Base-by-base conservation (phyloP, 202 grass and related monocot genomes). In the Brachypodium distachyon region DNA sequence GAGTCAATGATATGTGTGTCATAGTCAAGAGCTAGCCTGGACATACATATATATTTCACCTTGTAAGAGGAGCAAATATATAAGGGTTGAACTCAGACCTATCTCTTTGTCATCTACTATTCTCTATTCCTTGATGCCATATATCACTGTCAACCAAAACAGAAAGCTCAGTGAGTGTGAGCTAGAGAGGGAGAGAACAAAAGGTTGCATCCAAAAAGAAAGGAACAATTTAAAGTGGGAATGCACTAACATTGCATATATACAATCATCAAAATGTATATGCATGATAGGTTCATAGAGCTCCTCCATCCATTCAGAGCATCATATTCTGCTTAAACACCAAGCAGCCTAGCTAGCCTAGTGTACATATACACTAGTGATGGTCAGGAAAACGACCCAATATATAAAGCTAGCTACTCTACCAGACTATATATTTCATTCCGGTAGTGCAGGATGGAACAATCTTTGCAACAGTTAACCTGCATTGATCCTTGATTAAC, bases 311-410 rank as follows among this genome's bases (percentile, higher is more conserved):
- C 90, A 87, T 34, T 73, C 23, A 21, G 40, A 77, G 95, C 73
- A 98, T 86, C 89, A 88, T 91, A 98, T 98, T 91, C 95, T 98
- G 91, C 95, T 90, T 98, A 83, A 92, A 84, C 84, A 95, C 82
- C 87, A 98, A 92, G 91, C 95, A 61, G 85, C 7, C 72, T 14
- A 26, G 36, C n/a, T 16, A 14, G 16, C 33, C 4, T 61, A 6
- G 2, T 21, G 51, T 31, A n/a, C 49, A 52, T 68, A 8, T 61
- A 50, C n/a, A n/a, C n/a, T n/a, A 43, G 41, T 55, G 55, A 61
- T 41, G 14, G 10, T 36, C 0, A 33, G 16, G 36, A 77, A 77
- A 57, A 50, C 22, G 57, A 60, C 67, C 55, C 51, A 65, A 27
- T 31, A 63, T 73, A 75, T 56, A 60, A 70, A 58, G 68, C 48